Evolutionary conservation across 129 eudicot genomes (phyloP), one percentile per base, ranked within the genome.

Genomic region (Tagetes patula): DNA sequence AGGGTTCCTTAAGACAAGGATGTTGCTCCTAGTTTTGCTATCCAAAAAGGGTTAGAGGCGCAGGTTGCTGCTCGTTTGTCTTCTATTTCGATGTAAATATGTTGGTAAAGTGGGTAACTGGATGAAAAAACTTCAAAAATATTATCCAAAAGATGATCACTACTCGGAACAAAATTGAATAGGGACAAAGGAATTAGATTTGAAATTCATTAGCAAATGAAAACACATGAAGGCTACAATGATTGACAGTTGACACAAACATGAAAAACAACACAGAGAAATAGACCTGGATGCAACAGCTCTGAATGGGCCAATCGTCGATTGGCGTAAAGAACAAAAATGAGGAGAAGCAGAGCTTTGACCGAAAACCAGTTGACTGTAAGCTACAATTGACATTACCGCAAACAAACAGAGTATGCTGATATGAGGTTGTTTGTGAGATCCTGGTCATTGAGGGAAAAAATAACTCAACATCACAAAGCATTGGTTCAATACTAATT

Each of bases 301-400:
- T 78, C 67, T 64, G 50, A 64, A 78, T 50, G 73, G 41, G 68
- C 77, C 39, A 48, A 69, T n/a, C n/a, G 75, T 58, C 8, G 81
- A 77, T 49, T 38, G 71, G 55, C 63, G 70, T 60, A 48, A 77
- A 32, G 81, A 77, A 30, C 55, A 40, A 79, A 79, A 36, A 43
- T 54, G 10, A 79, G 46, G 49, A 6, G 73, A 65, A 37, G 67
- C 52, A 36, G 78, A 48, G 82, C 58, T 71, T 61, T 71, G 82
- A 71, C 33, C 55, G 69, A 65, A 79, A 65, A 72, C 69, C 59
- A 79, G 82, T 55, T 54, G 82, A 72, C 33, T 72, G 65, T 46
- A 72, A 41, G 74, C 74, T 20, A 55, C 61, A 65, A 55, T 27
- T 64, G 82, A 72, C 82, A 79, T 79, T 72, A 79, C 82, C 39